Percentiles rank a stretch among this genome's conserved stretches.
Conservation (phyloP, 2,329 filamentous ascomycete species). For the Magnaporthales sp. region DNA sequence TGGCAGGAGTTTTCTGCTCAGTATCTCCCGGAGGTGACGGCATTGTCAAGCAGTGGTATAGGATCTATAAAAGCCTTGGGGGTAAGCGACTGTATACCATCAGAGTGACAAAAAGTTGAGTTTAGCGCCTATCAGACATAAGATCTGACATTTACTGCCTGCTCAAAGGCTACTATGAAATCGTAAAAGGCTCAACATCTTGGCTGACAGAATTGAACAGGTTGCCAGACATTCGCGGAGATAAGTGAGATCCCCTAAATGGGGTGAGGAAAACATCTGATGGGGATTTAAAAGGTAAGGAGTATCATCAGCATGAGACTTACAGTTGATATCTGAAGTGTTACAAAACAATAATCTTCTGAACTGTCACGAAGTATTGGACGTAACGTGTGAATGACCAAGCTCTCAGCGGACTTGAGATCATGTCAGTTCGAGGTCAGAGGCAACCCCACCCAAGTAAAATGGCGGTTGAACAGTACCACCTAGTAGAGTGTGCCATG, state of each 20-base stretch:
- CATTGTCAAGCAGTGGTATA: background rate
- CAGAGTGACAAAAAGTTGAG: background rate
- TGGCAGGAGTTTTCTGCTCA: background rate
- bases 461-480: background rate
- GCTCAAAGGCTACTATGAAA: too few species aligned
- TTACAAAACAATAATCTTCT: background rate
- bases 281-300: too few species aligned
- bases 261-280: background rate
- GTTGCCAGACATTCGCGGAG: too few species aligned
- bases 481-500: background rate
- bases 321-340: background rate
- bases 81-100: background rate
- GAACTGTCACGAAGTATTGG: background rate
- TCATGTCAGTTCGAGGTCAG: background rate
- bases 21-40: background rate
- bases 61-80: background rate
- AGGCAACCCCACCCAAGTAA: background rate
- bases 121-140: background rate
- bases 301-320: too few species aligned
- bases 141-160: too few species aligned
- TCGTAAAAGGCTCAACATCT: too few species aligned
- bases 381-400: background rate
- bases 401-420: background rate
- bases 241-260: too few species aligned
- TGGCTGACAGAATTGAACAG: too few species aligned